Evolutionary conservation across 495 filamentous ascomycete genomes (phyloP).

Genomic region (Aspergillus baeticus): DNA sequence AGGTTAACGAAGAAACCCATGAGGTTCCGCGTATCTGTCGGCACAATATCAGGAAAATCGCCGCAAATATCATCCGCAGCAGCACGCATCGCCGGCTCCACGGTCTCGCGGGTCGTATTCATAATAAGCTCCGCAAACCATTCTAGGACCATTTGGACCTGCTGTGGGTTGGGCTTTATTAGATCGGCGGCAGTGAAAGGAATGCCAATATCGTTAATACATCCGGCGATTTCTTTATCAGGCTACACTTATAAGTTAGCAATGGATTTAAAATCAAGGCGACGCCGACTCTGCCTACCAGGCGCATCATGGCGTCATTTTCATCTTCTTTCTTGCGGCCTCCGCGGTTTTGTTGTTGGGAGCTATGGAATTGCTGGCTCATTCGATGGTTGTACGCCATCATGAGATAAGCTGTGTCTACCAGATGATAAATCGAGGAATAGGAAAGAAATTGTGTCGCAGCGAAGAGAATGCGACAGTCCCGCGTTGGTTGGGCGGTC

Average conservation of each 20-base stretch:
- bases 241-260: constrained; percentile 41
- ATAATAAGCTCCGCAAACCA: constrained; percentile 94
- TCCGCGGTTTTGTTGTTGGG: constrained; percentile 56
- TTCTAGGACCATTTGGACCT: constrained; percentile 95
- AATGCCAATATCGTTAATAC: constrained; percentile 94
- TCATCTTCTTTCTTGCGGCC: constrained; percentile 77
- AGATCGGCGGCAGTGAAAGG: constrained; percentile 85
- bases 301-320: constrained; percentile 82
- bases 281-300: constrained; percentile 48
- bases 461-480: not conserved
- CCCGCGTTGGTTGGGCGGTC: constrained; percentile 18
- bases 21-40: constrained; percentile 81
- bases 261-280: not conserved
- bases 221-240: constrained; percentile 90
- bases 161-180: constrained; percentile 86
- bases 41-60: constrained; percentile 76
- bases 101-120: constrained; percentile 83
- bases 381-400: constrained; percentile 72
- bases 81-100: constrained; percentile 92
- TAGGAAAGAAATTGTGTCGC: not conserved
- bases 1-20: constrained; percentile 90
- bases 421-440: not conserved
- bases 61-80: constrained; percentile 83
- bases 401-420: not conserved
- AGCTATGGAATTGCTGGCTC: constrained; percentile 63